phyloP scores from a whole-genome alignment of 1,284 basidiomycete species.

The Trichosporon sp. region DNA sequence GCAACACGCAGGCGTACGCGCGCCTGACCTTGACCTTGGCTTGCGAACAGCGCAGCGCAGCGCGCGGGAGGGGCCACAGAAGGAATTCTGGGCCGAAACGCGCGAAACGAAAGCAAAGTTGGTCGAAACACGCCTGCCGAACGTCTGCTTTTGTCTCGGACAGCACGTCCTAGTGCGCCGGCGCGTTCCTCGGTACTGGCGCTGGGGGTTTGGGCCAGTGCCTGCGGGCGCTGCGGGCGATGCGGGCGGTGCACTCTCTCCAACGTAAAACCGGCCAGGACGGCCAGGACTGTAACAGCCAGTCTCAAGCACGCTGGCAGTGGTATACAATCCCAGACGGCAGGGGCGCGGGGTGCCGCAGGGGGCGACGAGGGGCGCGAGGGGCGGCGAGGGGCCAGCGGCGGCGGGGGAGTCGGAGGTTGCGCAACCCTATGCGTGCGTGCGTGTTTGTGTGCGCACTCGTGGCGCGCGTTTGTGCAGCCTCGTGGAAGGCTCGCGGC shows the following conservation, averaged over 20 bases:
- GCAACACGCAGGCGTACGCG: not conserved
- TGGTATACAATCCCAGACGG: not conserved
- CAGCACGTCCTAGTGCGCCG: not conserved
- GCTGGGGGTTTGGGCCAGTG: no score
- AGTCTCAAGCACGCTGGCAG: not conserved
- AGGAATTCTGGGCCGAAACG: not conserved
- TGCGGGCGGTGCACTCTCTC: not conserved
- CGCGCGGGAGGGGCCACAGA: not conserved
- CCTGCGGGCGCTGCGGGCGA: not conserved
- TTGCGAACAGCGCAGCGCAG: no score
- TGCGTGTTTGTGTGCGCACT: not conserved
- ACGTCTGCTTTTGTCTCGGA: not conserved
- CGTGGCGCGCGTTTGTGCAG: not conserved
- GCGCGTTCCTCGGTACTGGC: not conserved
- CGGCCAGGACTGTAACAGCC: not conserved
- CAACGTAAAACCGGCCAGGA: not conserved
- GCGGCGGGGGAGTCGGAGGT: not conserved
- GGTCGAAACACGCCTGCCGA: not conserved
- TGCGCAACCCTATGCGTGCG: not conserved
- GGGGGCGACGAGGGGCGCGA: not conserved
- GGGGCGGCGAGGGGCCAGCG: not conserved
- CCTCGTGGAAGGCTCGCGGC: not conserved
- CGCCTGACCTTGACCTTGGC: not conserved
- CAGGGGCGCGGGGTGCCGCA: not conserved
- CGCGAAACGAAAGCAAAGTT: not conserved